These are phyloP conservation scores for Torrubiellomyces zombiae DNA, from an alignment of 2,329 filamentous ascomycete species.

Conservation along the genomic window DNA sequence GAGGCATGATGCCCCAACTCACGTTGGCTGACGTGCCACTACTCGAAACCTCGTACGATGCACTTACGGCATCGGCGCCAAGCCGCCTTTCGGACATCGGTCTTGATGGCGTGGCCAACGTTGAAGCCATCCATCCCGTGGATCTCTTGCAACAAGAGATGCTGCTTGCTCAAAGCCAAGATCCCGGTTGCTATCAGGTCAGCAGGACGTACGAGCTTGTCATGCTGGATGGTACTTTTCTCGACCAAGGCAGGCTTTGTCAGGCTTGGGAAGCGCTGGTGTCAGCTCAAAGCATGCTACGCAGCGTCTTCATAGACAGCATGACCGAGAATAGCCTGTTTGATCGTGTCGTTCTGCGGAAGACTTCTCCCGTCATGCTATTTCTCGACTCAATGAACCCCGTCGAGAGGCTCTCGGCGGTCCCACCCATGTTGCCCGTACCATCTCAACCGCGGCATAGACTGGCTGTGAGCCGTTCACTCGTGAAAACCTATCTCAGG, in stretches of 20 bases:
- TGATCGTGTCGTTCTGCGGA: slow-evolving; percentile 30
- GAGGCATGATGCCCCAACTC: slow-evolving; percentile 26
- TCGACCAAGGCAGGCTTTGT: slow-evolving; percentile 29
- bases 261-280: slow-evolving; percentile 32
- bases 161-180: slow-evolving; percentile 26
- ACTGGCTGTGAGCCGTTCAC: slow-evolving; percentile 30
- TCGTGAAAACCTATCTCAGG: slow-evolving; percentile 27
- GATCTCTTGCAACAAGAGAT: slow-evolving; percentile 32
- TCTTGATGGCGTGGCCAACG: slow-evolving; percentile 23
- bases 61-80: slow-evolving; percentile 25
- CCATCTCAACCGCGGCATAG: slow-evolving; percentile 28
- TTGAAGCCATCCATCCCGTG: slow-evolving; percentile 32
- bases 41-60: slow-evolving; percentile 28
- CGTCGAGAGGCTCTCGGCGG: slow-evolving; percentile 19
- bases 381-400: slow-evolving; percentile 29
- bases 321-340: slow-evolving; percentile 30
- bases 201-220: slow-evolving; percentile 32
- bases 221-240: slow-evolving; percentile 16
- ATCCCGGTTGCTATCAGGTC: slow-evolving; percentile 23
- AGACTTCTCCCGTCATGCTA: slow-evolving; percentile 31
- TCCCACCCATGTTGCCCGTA: slow-evolving; percentile 22
- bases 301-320: slow-evolving; percentile 35
- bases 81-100: slow-evolving; percentile 23
- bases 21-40: slow-evolving; percentile 32
- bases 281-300: slow-evolving; percentile 24